A percentile compares a stretch with the other conserved stretches of the same genome.
phyloP scores from a whole-genome alignment of 768 basidiomycete species.

The Lactarius deliciosus region DNA sequence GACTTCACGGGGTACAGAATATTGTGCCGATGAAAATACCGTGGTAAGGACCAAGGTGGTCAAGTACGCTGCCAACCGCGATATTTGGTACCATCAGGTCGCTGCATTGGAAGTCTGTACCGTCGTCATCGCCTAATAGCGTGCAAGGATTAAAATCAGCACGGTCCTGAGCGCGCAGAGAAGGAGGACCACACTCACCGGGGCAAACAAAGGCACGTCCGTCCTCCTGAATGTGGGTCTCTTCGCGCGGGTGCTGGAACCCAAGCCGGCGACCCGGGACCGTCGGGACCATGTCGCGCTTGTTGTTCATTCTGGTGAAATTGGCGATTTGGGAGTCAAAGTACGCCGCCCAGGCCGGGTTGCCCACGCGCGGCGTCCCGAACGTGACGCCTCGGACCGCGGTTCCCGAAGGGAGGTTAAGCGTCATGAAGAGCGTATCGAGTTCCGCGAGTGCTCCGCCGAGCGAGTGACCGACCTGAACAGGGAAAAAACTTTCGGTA shows the following conservation, averaged over 20 bases:
- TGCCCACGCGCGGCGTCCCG: slow-evolving; percentile 28
- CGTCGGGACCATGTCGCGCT: slow-evolving; percentile 22
- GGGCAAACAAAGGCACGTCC: slow-evolving; percentile 21
- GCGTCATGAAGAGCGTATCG: slow-evolving; percentile 24
- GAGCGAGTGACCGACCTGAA: slow-evolving; percentile 26
- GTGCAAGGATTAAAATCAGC: background rate
- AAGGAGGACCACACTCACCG: background rate
- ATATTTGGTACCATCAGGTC: slow-evolving; percentile 57
- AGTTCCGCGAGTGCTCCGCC: slow-evolving; percentile 28
- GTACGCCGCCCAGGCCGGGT: slow-evolving; percentile 16
- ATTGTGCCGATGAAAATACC: slow-evolving; percentile 57
- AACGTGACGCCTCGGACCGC: slow-evolving; percentile 25
- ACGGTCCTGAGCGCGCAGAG: background rate
- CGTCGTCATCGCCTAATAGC: slow-evolving; percentile 46
- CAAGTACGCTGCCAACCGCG: slow-evolving; percentile 34
- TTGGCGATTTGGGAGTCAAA: slow-evolving; percentile 26
- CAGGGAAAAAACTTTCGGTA: background rate
- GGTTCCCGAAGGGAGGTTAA: slow-evolving; percentile 23
- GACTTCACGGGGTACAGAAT: slow-evolving; percentile 33
- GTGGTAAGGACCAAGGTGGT: slow-evolving; percentile 61
- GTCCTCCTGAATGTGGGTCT: slow-evolving; percentile 23
- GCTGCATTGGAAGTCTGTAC: slow-evolving; percentile 52
- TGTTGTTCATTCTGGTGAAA: slow-evolving; percentile 27
- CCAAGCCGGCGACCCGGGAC: slow-evolving; percentile 25
- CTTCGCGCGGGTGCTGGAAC: slow-evolving; percentile 17